Base-by-base conservation (phyloP, 2,329 filamentous ascomycete genomes). In the Calonectria honghensis region DNA sequence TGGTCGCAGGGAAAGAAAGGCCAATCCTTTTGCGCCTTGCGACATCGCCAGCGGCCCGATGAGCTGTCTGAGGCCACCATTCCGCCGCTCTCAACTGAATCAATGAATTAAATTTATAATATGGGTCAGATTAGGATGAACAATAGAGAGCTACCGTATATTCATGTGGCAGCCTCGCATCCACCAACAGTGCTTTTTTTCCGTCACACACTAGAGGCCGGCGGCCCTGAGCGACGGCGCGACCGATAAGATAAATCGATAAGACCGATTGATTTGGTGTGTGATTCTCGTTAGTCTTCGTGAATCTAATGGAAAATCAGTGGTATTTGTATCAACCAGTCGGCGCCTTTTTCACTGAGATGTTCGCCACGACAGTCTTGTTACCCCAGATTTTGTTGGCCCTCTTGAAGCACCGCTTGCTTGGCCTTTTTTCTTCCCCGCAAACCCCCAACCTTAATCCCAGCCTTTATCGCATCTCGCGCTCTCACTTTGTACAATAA, bases 161-260 rank as follows among this genome's bases (percentile, higher is more conserved):
- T 24, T 24, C 10, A 24, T 24, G n/a, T 7, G 9, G 13, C 45
- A 24, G 18, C 3, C 45, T 13, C 18, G n/a, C 41, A 48, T 16
- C 13, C 39, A n/a, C 20, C 20, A 24, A 24, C 20, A 13, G 20
- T 48, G 45, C 45, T 48, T 48, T 48, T 48, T 45, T 48, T 24
- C 9, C 24, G 45, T 13, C 45, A 24, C n/a, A 20, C 45, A 24
- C 45, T 13, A 11, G 10, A 24, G 57, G 57, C 57, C 57, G 57
- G 35, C 57, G 57, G 57, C 57, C 57, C 16, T 63, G 57, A 41
- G 35, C 35, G 35, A 63, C 57, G 57, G 57, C 35, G 57, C 35
- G 35, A 31, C 35, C 16, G 57, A 63, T 41, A 63, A 63, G 57
- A 41, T 63, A 31, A 20, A 31, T 20, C 18, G 57, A 63, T 63